A percentile compares a stretch with the other conserved stretches of the same genome.
Evolutionary conservation across 2,329 filamentous ascomycete species (phyloP).

Genomic region (Ophiocordyceps camponoti-leonardi): DNA sequence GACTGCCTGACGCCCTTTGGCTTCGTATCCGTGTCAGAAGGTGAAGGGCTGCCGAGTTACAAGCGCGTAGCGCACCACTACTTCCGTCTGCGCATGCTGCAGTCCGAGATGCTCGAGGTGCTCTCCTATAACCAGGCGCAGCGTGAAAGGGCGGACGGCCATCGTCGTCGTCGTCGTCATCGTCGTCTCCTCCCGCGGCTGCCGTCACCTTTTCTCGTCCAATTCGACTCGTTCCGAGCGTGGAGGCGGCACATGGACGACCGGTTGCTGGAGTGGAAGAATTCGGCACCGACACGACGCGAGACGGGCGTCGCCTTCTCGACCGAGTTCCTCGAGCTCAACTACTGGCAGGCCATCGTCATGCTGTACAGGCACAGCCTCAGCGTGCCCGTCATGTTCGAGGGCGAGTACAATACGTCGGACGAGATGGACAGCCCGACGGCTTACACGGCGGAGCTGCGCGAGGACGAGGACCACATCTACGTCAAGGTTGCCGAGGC

Average conservation of each 20-base stretch:
- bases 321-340: conserved; percentile 77
- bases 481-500: conserved; percentile 92
- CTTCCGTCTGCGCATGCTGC: conserved; percentile 70
- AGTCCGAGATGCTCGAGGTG: conserved; percentile 91
- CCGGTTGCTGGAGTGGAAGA: conserved; percentile 73
- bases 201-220: conserved; percentile 68
- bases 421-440: conserved; percentile 47
- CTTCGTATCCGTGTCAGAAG: conserved; percentile 42
- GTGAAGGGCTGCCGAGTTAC: conserved; percentile 55
- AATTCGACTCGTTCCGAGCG: conserved; percentile 69
- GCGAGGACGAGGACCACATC: conserved; percentile 76
- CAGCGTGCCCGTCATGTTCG: conserved; percentile 69
- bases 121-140: conserved; percentile 84
- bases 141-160: conserved; percentile 22
- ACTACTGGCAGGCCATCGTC: conserved; percentile 95
- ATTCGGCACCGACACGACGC: conserved; percentile 55
- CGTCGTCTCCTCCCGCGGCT: conserved; percentile 67
- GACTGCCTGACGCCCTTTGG: conserved; percentile 69
- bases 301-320: conserved; percentile 82
- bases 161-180: no score
- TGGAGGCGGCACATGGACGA: conserved; percentile 82
- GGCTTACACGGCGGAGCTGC: conserved; percentile 44
- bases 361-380: conserved; percentile 89
- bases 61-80: conserved; percentile 88
- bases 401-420: conserved; percentile 55